Conservation (phyloP, 176 grass and related monocot genomes). For the Rhynchospora pubera region DNA sequence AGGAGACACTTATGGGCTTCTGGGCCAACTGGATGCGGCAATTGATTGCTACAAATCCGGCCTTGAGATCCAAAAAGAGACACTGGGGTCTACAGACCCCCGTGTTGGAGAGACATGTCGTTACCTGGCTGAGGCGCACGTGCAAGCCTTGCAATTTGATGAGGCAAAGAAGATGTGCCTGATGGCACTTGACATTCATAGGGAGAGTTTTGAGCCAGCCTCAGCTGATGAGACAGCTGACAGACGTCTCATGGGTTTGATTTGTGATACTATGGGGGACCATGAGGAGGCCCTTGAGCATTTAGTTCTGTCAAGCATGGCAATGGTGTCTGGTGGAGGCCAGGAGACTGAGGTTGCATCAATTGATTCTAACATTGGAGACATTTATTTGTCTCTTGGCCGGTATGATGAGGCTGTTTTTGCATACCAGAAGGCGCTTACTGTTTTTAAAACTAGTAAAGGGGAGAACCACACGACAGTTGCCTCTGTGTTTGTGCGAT, state of each 20-base stretch:
- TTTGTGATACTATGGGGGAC: slow-evolving; percentile 82
- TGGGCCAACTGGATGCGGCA: slow-evolving; percentile 71
- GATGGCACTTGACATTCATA: slow-evolving; percentile 74
- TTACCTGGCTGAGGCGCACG: slow-evolving; percentile 91
- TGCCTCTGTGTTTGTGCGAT: slow-evolving; percentile 80
- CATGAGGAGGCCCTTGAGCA: slow-evolving; percentile 89
- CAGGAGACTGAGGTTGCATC: slow-evolving; percentile 92
- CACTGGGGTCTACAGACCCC: slow-evolving; percentile 68
- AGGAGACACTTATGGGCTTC: slow-evolving; percentile 77
- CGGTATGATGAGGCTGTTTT: slow-evolving; percentile 89
- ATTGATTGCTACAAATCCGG: slow-evolving; percentile 64
- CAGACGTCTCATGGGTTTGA: slow-evolving; percentile 83
- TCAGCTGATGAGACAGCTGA: slow-evolving; percentile 88
- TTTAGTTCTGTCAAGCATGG: slow-evolving; percentile 77
- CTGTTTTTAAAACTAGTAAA: slow-evolving; percentile 84
- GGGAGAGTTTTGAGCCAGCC: slow-evolving; percentile 42
- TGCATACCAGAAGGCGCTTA: slow-evolving; percentile 84
- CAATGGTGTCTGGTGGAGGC: slow-evolving; percentile 67
- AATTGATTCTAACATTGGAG: slow-evolving; percentile 91
- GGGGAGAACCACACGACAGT: slow-evolving; percentile 91
- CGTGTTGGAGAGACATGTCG: slow-evolving; percentile 86
- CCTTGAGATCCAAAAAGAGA: slow-evolving; percentile 72
- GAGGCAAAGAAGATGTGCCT: slow-evolving; percentile 74
- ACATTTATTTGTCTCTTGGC: slow-evolving; percentile 81
- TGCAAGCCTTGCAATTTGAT: slow-evolving; percentile 80